phyloP scores from a whole-genome alignment of 2,329 filamentous ascomycete species.

The Gnomoniopsis sp. region DNA sequence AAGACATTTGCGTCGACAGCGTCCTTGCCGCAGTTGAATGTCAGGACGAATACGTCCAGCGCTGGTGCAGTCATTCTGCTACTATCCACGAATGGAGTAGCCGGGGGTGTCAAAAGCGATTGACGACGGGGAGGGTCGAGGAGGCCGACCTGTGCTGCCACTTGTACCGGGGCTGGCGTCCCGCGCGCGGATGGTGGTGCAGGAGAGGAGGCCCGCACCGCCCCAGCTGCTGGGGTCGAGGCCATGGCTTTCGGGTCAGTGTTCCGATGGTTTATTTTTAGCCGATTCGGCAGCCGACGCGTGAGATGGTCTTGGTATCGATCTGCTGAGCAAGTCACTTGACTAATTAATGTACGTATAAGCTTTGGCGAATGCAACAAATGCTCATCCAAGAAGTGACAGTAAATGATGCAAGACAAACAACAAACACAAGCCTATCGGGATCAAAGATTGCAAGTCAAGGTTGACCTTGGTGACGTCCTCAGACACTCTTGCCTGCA shows the following conservation, averaged over 20 bases:
- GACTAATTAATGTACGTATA: too few relatives aligned
- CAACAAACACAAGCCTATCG: not conserved
- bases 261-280: not conserved
- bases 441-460: not conserved
- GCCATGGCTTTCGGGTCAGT: too few relatives aligned
- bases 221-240: too few relatives aligned
- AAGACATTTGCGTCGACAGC: slow-evolving; percentile 68
- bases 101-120: not conserved
- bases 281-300: not conserved
- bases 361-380: not conserved
- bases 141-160: not conserved
- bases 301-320: not conserved
- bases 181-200: not conserved
- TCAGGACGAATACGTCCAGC: slow-evolving; percentile 73
- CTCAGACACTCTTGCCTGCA: not conserved
- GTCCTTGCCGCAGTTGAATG: slow-evolving; percentile 82
- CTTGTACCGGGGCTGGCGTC: not conserved
- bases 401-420: not conserved
- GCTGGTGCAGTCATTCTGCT: not conserved
- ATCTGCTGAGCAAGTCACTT: not conserved
- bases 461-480: not conserved
- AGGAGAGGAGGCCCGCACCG: not conserved
- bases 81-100: not conserved
- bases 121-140: not conserved
- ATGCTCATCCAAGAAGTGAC: not conserved